Evolutionary conservation across 2,329 filamentous ascomycete genomes (phyloP), one percentile per base, ranked within the genome.

Genomic region (Fonsecaea nubica): DNA sequence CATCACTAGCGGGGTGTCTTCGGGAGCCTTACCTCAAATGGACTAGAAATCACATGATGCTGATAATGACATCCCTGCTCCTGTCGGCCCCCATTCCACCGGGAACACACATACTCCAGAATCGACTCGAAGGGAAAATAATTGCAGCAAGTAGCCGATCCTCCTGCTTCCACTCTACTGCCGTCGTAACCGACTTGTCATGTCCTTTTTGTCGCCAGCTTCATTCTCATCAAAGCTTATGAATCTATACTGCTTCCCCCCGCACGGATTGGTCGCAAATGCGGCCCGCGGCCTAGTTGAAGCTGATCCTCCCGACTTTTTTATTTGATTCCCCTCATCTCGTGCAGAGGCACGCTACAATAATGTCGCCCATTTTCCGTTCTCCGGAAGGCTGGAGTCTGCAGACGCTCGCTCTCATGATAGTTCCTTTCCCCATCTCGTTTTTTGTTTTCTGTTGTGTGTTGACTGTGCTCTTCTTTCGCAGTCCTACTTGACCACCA

Each of bases 151-250:
- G 8, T 1, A 32, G n/a, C 13, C 55, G 3, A 30, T 35, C 21
- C 36, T 42, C 35, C 32, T 30, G 35, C 32, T 15, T 50, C 55
- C 45, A 32, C 48, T 25, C 32, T 30, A 58, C 38, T 66, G 64
- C 64, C 64, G 65, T 61, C 50, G 36, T 62, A 67, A 61, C 62
- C 65, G 65, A 66, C 25, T 42, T 33, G 18, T 35, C 59, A 58
- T 58, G 33, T 45, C 18, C n/a, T 32, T 25, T 30, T 35, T 48
- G 13, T 45, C 18, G 42, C 33, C 18, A 54, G 48, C 33, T 62
- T 42, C 58, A 36, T 40, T 45, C 54, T 35, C 60, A 35, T 32
- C 45, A 61, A 35, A 33, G 35, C 58, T 54, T 30, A 61, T 52
- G 33, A 40, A 35, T 48, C 30, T 13, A 38, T 30, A 36, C 30